Conservation (phyloP, 768 basidiomycete genomes). For the Tubosaeta brunneosetosa region DNA sequence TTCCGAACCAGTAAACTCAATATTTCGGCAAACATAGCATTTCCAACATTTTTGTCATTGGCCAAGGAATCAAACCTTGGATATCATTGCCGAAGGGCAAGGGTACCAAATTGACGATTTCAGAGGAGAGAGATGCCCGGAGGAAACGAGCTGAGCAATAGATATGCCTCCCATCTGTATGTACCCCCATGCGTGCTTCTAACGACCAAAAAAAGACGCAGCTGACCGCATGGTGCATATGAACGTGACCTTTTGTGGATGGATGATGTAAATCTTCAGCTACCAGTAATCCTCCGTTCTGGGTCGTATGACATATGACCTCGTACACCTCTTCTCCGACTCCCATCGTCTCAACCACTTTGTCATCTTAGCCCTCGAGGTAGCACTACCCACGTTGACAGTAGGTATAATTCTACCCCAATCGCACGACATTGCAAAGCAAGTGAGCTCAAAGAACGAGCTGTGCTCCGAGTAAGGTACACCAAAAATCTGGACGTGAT, state of each 20-base stretch:
- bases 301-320: constrained; percentile 32
- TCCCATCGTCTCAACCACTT: constrained; percentile 91
- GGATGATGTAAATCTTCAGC: not conserved
- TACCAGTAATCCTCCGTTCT: constrained; percentile 48
- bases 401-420: constrained; percentile 93
- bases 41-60: constrained; percentile 97
- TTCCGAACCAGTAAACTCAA: not conserved
- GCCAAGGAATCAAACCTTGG: constrained; percentile 93
- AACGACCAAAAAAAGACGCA: constrained; percentile 20
- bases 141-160: constrained; percentile 76
- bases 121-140: constrained; percentile 92
- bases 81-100: constrained; percentile 96
- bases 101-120: constrained; percentile 95
- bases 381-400: constrained; percentile 78
- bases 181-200: constrained; percentile 18
- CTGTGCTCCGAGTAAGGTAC: constrained; percentile 95
- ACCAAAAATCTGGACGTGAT: constrained; percentile 68
- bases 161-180: constrained; percentile 20
- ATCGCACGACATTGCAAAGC: constrained; percentile 85
- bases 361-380: constrained; percentile 76
- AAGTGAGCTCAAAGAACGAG: constrained; percentile 92
- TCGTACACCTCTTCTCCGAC: constrained; percentile 61
- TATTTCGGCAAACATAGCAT: constrained; percentile 47
- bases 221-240: constrained; percentile 13
- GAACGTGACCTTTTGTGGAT: not conserved